A percentile compares a stretch with the other conserved stretches of the same genome.
These are phyloP conservation scores for Stygiomarasmius scandens DNA, from an alignment of 1,284 basidiomycete genomes.

Conservation along the genomic window DNA sequence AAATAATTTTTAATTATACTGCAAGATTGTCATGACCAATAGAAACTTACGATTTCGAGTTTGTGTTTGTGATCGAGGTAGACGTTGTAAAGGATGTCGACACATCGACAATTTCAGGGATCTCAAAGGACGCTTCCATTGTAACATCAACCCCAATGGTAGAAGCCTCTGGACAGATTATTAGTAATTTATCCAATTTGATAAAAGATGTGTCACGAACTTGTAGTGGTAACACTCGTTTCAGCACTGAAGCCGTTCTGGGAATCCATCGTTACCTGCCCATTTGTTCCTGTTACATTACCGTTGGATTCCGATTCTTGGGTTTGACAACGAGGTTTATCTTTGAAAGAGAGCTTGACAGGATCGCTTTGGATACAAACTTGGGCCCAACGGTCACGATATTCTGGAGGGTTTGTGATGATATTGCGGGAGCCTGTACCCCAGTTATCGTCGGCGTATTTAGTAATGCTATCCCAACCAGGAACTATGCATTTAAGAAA, in stretches of 20 bases:
- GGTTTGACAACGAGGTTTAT: neutral
- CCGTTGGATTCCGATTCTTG: neutral
- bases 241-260: conserved; percentile 1
- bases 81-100: neutral
- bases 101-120: neutral
- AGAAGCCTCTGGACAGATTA: neutral
- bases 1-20: too few relatives aligned
- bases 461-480: conserved; percentile 8
- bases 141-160: neutral
- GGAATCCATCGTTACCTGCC: neutral
- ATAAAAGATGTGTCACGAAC: neutral
- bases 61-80: conserved; percentile 3
- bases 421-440: conserved; percentile 12
- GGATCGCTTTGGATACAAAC: too few relatives aligned
- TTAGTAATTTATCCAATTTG: neutral
- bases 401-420: conserved; percentile 9
- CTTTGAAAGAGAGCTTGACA: neutral
- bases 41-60: neutral
- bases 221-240: neutral
- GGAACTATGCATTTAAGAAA: conserved; percentile 7
- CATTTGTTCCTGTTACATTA: conserved; percentile 1
- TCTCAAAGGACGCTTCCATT: neutral
- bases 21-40: neutral
- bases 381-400: too few relatives aligned
- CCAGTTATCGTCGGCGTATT: conserved; percentile 11